Evolutionary conservation across 495 filamentous ascomycete genomes (phyloP), one percentile per base, ranked within the genome.

Genomic region (Tuber calosporum): DNA sequence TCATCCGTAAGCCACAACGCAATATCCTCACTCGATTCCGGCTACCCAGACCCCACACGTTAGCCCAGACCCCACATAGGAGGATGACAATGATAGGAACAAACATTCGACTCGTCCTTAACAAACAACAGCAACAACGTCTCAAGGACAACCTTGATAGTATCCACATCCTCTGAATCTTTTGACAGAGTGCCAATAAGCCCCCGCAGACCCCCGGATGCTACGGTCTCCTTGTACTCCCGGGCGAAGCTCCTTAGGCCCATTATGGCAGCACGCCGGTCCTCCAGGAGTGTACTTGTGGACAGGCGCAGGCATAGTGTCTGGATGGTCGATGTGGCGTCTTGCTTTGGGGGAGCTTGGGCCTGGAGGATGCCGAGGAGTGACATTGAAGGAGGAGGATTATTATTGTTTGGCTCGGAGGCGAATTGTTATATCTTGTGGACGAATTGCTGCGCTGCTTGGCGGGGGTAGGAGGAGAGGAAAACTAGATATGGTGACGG

Each of bases 1-100:
- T 97, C 94, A 84, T 99, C 95, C 68, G 95, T 94, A 71, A 99
- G 87, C 94, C 94, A 98, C 8, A 97, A 87, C 39, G 92, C 92
- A 80, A 99, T 96, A 82, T 99, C 95, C 73, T 97, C 96, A 20
- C 93, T 96, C 62, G 95, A 93, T 86, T 99, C 95, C 69, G 93
- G 93, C 89, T 91, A 81, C 68, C 73, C 53, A 1, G 15, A 30
- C 36, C 41, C 37, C 22, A 20, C 41, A 36, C 40, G 6, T 38
- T 69, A 37, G 58, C 36, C 30, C 67, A 39, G 68, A 40, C 17
- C 30, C 38, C 38, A 62, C 53, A 58, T 67, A 43, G 38, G 53
- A 39, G 42, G 26, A 26, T 40, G 38, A 68, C 41, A 22, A 42
- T 22, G 22, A 66, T 69, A 41, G 48, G 70, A 69, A 86, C 89